Evolutionary conservation across 306 rosid species (phyloP).

Genomic region (Mimosa bimucronata): DNA sequence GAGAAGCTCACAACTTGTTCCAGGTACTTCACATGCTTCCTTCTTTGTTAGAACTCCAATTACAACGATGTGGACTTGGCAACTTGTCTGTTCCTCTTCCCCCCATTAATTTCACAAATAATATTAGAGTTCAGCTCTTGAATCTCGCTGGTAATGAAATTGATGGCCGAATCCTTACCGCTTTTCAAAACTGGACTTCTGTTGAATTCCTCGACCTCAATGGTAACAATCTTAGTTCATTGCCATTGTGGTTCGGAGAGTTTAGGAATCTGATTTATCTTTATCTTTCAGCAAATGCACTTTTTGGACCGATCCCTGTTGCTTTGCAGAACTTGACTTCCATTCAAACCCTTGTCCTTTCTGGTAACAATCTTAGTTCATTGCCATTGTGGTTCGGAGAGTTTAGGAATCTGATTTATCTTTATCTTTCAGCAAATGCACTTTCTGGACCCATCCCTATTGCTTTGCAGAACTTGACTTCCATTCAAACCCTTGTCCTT

Average conservation of each 20-base stretch:
- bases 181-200: background rate
- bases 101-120: background rate
- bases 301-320: conserved; percentile 5
- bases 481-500: too few species aligned
- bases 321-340: conserved; percentile 29
- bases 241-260: background rate
- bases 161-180: background rate
- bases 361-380: too few species aligned
- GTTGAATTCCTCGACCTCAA: background rate
- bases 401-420: too few species aligned
- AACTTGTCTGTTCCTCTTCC: background rate
- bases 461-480: too few species aligned
- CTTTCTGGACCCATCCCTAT: too few species aligned
- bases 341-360: too few species aligned
- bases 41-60: background rate
- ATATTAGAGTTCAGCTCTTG: background rate
- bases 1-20: background rate
- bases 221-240: background rate
- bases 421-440: too few species aligned
- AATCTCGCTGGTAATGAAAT: background rate
- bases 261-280: background rate
- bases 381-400: too few species aligned
- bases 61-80: background rate
- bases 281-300: background rate
- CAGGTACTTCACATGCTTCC: conserved; percentile 9